Base-by-base conservation (phyloP, 139 green algal genomes). In the Haematococcus sp. region DNA sequence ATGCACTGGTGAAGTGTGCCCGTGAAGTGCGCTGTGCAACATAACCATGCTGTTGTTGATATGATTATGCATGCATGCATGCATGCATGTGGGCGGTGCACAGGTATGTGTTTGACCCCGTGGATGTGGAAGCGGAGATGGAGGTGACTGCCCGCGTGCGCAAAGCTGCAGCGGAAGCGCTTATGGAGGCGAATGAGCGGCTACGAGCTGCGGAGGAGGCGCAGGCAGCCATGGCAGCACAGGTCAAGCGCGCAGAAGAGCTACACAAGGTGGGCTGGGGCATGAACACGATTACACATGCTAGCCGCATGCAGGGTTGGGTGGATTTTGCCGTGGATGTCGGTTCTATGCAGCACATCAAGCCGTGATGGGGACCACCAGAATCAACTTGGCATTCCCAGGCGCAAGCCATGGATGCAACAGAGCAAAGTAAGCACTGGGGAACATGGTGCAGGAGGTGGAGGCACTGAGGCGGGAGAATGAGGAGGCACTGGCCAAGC, bases 21-120 rank as follows among this genome's bases (percentile, higher is more conserved):
- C 61, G 7, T 59, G 64, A 4, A 20, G 22, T 27, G n/a, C 19
- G 17, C 54, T 61, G 15, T 30, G 35, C 35, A 17, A 59, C 19
- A 13, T 59, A 35, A 59, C 27, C 13, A 55, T 40, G 64, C 34
- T 40, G 35, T 43, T 70, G 63, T 15, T 28, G 58, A 61, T 11
- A 17, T 70, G 65, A 11, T 43, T 68, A 43, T 15, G 28, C 27
- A 25, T 43, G 28, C 60, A 68, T 43, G n/a, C 43, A 44, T 7
- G 5, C 23, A n/a, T n/a, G n/a, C n/a, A n/a, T n/a, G n/a, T n/a
- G n/a, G n/a, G n/a, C n/a, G n/a, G n/a, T n/a, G n/a, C n/a, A n/a
- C 73, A 84, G 79, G 20, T 84, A 84, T 55, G 73, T 80, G 32
- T 81, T 81, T 51, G 79, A 84, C 79, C 79, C 79, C 16, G 79